Evolutionary conservation across 2,329 filamentous ascomycete genomes (phyloP).

Genomic region (Apiospora malaysiana): DNA sequence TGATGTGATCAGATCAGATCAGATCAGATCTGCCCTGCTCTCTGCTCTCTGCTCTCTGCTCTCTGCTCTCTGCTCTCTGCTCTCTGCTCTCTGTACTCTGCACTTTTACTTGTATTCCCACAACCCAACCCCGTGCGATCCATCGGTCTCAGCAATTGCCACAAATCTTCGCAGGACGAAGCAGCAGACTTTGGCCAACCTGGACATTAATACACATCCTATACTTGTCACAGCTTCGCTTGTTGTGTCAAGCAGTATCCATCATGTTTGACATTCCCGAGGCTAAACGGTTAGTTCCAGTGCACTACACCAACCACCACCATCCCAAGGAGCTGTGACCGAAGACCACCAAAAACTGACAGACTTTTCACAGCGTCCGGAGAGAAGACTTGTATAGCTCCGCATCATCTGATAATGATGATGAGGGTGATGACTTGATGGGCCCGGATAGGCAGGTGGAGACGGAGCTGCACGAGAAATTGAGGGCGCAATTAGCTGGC

Average conservation of each 20-base stretch:
- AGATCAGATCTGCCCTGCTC: too few species aligned
- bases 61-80: too few species aligned
- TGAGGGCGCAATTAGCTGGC: constrained; percentile 55
- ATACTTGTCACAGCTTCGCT: background rate
- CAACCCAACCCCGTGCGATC: background rate
- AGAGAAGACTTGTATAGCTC: constrained; percentile 56
- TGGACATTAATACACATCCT: background rate
- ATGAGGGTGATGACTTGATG: constrained; percentile 34
- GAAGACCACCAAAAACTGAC: constrained; percentile 23
- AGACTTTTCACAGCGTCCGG: constrained; percentile 51
- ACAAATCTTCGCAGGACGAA: constrained; percentile 4
- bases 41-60: too few species aligned
- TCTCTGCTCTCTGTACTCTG: too few species aligned
- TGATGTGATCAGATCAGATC: background rate
- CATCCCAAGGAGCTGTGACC: background rate
- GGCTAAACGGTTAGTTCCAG: constrained; percentile 53
- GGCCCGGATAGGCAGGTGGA: constrained; percentile 41
- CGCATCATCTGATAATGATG: constrained; percentile 28
- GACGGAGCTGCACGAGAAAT: constrained; percentile 47
- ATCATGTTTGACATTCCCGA: constrained; percentile 59
- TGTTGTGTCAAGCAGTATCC: constrained; percentile 23
- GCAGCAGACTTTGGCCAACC: background rate
- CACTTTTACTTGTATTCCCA: background rate
- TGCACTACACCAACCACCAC: background rate
- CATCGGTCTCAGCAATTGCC: constrained; percentile 8